Percentiles rank a stretch among this genome's conserved stretches.
phyloP scores from a whole-genome alignment of 108 stramenopile species.

The Phaeodactylum tricornutum region DNA sequence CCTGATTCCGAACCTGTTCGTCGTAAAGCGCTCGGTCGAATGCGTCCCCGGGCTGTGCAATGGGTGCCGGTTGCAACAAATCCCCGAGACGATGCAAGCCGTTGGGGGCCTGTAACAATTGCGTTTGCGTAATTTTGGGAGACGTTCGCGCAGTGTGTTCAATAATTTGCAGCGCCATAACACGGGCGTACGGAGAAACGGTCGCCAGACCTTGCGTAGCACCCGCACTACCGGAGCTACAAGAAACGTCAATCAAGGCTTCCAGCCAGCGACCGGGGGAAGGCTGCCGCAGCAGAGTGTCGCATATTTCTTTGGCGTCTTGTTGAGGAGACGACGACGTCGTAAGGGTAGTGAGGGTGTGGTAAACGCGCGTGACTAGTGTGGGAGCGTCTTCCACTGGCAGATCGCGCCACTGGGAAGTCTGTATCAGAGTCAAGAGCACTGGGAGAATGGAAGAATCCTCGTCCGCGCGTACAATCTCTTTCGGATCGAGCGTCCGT shows the following conservation, averaged over 20 bases:
- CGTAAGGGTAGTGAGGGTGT: neutral
- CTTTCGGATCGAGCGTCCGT: constrained; percentile 12
- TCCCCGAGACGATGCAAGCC: constrained; percentile 65
- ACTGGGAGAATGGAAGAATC: neutral
- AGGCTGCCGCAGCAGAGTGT: constrained; percentile 1
- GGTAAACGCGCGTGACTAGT: neutral
- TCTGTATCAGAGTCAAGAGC: neutral
- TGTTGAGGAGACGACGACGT: neutral
- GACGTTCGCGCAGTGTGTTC: constrained; percentile 18
- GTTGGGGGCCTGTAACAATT: constrained; percentile 68
- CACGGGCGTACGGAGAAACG: constrained; percentile 40
- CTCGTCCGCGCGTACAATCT: constrained; percentile 2
- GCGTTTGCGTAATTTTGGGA: constrained; percentile 29
- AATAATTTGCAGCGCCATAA: constrained; percentile 46
- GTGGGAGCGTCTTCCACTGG: neutral
- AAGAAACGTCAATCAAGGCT: constrained; percentile 13
- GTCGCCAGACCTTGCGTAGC: neutral
- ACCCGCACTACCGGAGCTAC: too few relatives aligned
- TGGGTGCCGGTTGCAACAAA: constrained; percentile 29
- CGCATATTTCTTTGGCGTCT: neutral
- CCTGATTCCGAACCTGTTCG: constrained; percentile 53
- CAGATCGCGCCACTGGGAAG: neutral
- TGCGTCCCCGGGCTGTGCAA: neutral
- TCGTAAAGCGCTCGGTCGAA: constrained; percentile 17
- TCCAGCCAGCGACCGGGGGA: constrained; percentile 4